Base-by-base conservation (phyloP, 768 basidiomycete genomes). In the Hygrophorus russula region DNA sequence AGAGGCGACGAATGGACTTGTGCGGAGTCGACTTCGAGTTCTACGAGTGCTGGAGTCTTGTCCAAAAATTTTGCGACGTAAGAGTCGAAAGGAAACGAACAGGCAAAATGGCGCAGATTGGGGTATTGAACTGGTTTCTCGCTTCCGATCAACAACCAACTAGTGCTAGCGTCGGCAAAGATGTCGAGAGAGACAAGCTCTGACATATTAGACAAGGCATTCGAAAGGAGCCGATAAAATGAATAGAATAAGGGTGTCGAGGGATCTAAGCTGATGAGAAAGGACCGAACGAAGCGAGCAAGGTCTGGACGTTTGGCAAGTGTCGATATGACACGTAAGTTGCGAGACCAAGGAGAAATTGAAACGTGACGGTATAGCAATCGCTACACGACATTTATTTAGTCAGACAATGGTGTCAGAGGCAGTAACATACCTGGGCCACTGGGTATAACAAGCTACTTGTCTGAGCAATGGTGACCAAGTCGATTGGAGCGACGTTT, bases 321-420 rank as follows among this genome's bases (percentile, higher is more conserved):
- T 43, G 78, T 74, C 48, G 59, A 46, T 44, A 82, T 61, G 56
- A 76, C 63, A 49, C 58, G 41, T 46, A 76, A 66, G 49, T 74
- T 75, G 51, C 57, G 62, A 3, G 67, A 60, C 47, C 59, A 52
- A 5, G 65, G 51, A 24, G 76, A 69, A 42, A 76, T 50, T 39
- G 63, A 56, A 49, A 86, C 51, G 53, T 73, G 59, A 42, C 78
- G 70, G 59, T 82, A 88, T 59, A 88, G 78, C 29, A 67, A 56
- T 46, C 75, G 74, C 46, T 24, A 7, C 3, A 24, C 24, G 24
- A 24, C 24, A 7, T 24, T 24, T 24, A 3, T 7, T 24, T 24
- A 24, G 24, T 7, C 4, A 7, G 24, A 24, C 24, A 24, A n/a
- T 24, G 24, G 24, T 3, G 24, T 24, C 24, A 24, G 24, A 24